Percentiles rank a stretch among this genome's conserved stretches.
Evolutionary conservation across 2,329 filamentous ascomycete species (phyloP).

Genomic region (Fusarium sp.): DNA sequence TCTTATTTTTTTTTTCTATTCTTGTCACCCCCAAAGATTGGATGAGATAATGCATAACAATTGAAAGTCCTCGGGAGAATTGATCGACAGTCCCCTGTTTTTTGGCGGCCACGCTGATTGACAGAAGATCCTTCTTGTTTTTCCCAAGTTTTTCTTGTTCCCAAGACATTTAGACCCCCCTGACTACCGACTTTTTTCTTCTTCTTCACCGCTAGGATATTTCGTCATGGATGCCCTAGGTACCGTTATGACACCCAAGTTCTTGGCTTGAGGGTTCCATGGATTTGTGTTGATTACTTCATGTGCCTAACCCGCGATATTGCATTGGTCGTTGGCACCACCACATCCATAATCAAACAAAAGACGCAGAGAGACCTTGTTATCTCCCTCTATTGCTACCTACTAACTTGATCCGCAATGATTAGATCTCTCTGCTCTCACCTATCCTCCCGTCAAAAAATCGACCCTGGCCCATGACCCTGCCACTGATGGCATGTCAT

Average conservation of each 20-base stretch:
- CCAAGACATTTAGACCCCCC: constrained; percentile 24
- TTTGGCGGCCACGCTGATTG: constrained; percentile 19
- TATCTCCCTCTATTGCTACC: not conserved
- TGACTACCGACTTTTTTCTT: not conserved
- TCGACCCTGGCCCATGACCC: constrained; percentile 1
- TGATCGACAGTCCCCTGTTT: constrained; percentile 28
- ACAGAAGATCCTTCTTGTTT: constrained; percentile 23
- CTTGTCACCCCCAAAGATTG: not conserved
- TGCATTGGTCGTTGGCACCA: constrained; percentile 4
- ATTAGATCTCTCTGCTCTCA: not conserved
- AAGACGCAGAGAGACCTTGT: not conserved
- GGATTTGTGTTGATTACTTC: constrained; percentile 5
- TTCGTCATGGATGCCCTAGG: constrained; percentile 24
- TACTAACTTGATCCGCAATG: not conserved
- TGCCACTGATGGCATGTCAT: constrained; percentile 5
- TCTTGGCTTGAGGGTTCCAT: not conserved
- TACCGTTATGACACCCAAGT: constrained; percentile 24
- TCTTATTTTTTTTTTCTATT: constrained; percentile 1
- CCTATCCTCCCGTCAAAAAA: not conserved
- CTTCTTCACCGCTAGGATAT: constrained; percentile 30
- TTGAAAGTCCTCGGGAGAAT: constrained; percentile 11
- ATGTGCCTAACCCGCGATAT: constrained; percentile 6
- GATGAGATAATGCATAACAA: not conserved
- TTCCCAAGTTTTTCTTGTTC: constrained; percentile 15
- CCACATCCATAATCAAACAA: not conserved